phyloP scores from a whole-genome alignment of 2,329 filamentous ascomycete species.

The Talaromyces rugulosus region DNA sequence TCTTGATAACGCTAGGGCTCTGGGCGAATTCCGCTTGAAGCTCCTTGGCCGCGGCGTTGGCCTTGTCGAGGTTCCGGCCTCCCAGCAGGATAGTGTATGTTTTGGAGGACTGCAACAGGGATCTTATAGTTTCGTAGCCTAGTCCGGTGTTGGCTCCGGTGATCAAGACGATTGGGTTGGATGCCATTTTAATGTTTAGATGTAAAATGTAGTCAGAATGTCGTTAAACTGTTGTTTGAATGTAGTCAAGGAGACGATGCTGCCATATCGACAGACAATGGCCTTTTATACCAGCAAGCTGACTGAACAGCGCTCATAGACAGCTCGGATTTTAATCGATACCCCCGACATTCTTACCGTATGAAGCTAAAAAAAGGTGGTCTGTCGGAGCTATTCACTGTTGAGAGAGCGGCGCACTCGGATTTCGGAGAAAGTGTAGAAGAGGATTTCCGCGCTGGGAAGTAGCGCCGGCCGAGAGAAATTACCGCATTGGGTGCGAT shows the following conservation, averaged over 20 bases:
- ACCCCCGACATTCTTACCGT: neutral
- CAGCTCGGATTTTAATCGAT: neutral
- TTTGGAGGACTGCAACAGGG: conserved; percentile 43
- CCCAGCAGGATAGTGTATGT: conserved; percentile 57
- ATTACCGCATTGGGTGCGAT: neutral
- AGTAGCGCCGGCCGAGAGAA: neutral
- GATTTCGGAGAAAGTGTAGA: neutral
- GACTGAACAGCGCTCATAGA: neutral
- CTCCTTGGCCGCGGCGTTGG: conserved; percentile 42
- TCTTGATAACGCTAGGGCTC: conserved; percentile 40
- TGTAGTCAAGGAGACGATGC: neutral
- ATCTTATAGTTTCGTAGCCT: conserved; percentile 55
- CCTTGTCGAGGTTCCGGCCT: conserved; percentile 50
- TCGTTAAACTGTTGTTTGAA: neutral
- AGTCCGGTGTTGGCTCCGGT: conserved; percentile 61
- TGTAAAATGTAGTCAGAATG: neutral
- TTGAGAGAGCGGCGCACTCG: neutral
- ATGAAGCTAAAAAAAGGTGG: neutral
- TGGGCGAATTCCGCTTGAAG: conserved; percentile 40
- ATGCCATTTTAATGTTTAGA: neutral
- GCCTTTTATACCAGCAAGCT: neutral
- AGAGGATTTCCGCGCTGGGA: neutral
- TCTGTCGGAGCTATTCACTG: neutral
- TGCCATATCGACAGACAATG: neutral
- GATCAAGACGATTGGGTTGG: conserved; percentile 43